Percentiles rank a stretch among this genome's conserved stretches.
Conservation (phyloP, 495 filamentous ascomycete genomes). For the Podospora tetraspora region DNA sequence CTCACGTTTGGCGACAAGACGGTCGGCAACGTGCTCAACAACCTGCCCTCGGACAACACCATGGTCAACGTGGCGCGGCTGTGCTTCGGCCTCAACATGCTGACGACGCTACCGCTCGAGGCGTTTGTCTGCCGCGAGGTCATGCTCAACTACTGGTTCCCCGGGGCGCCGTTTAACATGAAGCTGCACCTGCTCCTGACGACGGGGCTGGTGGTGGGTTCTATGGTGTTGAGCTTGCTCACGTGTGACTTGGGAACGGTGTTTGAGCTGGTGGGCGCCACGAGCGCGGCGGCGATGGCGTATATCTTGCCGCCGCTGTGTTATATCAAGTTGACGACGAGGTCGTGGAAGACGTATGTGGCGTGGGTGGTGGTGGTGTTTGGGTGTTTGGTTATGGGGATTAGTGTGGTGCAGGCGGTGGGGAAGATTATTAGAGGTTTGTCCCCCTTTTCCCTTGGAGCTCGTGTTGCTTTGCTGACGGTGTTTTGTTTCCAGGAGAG, state of each 20-base stretch:
- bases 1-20: conserved; percentile 89
- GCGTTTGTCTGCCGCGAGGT: conserved; percentile 96
- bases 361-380: conserved; percentile 67
- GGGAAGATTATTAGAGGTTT: conserved; percentile 55
- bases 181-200: conserved; percentile 82
- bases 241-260: conserved; percentile 92
- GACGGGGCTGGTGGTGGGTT: conserved; percentile 68
- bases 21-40: conserved; percentile 93
- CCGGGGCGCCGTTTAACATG: conserved; percentile 67
- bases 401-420: conserved; percentile 71
- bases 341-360: conserved; percentile 68
- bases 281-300: conserved; percentile 85
- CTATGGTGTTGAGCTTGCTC: conserved; percentile 70
- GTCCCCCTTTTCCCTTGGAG: conserved; percentile 7
- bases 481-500: conserved; percentile 9
- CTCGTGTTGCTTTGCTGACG: not conserved
- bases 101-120: conserved; percentile 92
- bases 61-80: conserved; percentile 92
- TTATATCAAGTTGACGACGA: conserved; percentile 83
- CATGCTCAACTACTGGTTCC: conserved; percentile 91
- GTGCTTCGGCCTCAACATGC: conserved; percentile 96
- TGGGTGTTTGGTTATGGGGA: conserved; percentile 75
- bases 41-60: conserved; percentile 83
- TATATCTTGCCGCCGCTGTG: conserved; percentile 94
- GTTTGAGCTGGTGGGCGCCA: conserved; percentile 93